Conservation (phyloP, 2,329 filamentous ascomycete species). For the Penicillium sp. region DNA sequence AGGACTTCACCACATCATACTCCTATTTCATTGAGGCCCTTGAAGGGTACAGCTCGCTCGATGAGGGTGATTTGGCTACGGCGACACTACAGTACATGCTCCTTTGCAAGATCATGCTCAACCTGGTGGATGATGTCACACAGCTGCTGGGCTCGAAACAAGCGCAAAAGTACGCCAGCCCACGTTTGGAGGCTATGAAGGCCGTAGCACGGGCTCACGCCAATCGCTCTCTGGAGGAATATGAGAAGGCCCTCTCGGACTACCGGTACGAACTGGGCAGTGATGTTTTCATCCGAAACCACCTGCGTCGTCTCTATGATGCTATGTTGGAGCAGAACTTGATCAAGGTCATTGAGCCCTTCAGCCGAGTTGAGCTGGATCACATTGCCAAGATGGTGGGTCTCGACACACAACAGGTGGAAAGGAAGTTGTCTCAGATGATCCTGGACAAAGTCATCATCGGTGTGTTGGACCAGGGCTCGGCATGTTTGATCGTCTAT, state of each 20-base stretch:
- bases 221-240: conserved; percentile 94
- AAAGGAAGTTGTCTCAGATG: conserved; percentile 98
- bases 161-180: conserved; percentile 91
- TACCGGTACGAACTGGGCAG: conserved; percentile 93
- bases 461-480: conserved; percentile 93
- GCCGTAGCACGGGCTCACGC: conserved; percentile 93
- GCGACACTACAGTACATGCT: conserved; percentile 98
- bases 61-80: conserved; percentile 86
- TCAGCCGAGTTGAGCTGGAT: conserved; percentile 92
- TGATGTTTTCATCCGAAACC: conserved; percentile 94
- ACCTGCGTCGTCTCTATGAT: conserved; percentile 92
- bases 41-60: conserved; percentile 92
- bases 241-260: conserved; percentile 84
- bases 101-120: conserved; percentile 99
- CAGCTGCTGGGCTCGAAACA: conserved; percentile 93
- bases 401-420: conserved; percentile 91
- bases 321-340: conserved; percentile 99
- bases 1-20: conserved; percentile 98
- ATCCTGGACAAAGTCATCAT: conserved; percentile 99
- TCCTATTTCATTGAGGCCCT: conserved; percentile 99
- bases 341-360: conserved; percentile 99
- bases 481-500: conserved; percentile 95
- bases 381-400: conserved; percentile 98
- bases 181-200: conserved; percentile 98
- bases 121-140: conserved; percentile 93